Evolutionary conservation across 2,329 filamentous ascomycete species (phyloP), one percentile per base, ranked within the genome.

Genomic region (Colletotrichum sp.): DNA sequence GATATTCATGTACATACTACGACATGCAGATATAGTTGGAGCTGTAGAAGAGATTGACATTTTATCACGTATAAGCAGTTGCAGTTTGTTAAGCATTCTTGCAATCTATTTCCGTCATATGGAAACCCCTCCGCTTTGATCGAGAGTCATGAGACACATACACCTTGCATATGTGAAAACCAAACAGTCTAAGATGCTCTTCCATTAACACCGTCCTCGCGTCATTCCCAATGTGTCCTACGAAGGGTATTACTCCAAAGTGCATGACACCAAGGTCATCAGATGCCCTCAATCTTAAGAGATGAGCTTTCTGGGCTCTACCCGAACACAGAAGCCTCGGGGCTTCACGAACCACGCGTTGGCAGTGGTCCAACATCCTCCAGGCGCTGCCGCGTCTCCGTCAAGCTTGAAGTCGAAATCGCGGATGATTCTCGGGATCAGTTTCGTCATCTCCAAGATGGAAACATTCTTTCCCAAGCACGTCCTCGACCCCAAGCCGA

Each of bases 311-410:
- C 71, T 34, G 9, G 71, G 48, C 13, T 66, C 12, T 10, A 75
- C 68, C 16, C 2, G 79, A 24, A 87, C 84, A 18, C 80, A 79
- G 70, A 88, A 87, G 66, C 86, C 79, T 1, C 78, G 78, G 1
- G 86, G 86, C 73, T 86, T 87, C 2, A 87, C 84, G 78, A 88
- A 87, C 85, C 84, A 87, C 38, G 79, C 79, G n/a, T 86, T 87
- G 36, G 80, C 73, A 8, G 83, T 84, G 1, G 81, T 73, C 84
- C 85, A 86, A 9, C 62, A 66, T 0, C 56, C 32, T 3, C 77
- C 77, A 0, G 55, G 61, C 3, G 38, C 8, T 7, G 16, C 26
- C 6, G 77, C 26, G 2, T 56, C 48, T 9, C 76, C 76, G 8
- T 73, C 67, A 5, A 84, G 78, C 61, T 81, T 77, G 55, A 86